Evolutionary conservation across 1,284 basidiomycete species (phyloP).

Genomic region (Cystobasidium slooffiae): DNA sequence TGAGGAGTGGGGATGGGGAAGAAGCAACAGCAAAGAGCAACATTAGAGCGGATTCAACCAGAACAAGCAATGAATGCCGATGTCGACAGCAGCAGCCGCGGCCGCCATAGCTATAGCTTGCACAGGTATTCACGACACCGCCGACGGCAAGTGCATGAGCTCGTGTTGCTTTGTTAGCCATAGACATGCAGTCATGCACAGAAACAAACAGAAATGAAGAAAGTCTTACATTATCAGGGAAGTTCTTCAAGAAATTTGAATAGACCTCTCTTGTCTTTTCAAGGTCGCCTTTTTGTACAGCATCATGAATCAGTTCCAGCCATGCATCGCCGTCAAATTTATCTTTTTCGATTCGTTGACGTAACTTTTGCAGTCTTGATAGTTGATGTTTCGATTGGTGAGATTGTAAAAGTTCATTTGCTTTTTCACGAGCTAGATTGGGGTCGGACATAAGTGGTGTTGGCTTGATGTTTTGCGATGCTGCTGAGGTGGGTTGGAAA

Average conservation of each 20-base stretch:
- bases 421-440: constrained; percentile 13
- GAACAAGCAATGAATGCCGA: neutral
- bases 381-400: constrained; percentile 26
- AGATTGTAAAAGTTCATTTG: constrained; percentile 18
- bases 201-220: neutral
- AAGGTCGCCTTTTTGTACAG: constrained; percentile 69
- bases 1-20: neutral
- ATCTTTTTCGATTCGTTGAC: constrained; percentile 59
- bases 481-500: neutral
- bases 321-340: constrained; percentile 70
- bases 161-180: constrained; percentile 7
- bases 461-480: neutral
- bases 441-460: constrained; percentile 24
- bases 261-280: constrained; percentile 71
- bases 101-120: no score
- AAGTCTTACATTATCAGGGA: constrained; percentile 72
- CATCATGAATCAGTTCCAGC: constrained; percentile 69
- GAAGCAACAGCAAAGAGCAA: constrained; percentile 30
- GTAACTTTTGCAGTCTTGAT: constrained; percentile 52
- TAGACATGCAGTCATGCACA: constrained; percentile 1
- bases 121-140: no score
- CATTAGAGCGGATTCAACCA: neutral
- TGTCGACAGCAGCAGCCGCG: no score
- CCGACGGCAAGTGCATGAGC: neutral
- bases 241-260: constrained; percentile 73